A percentile compares a stretch with the other conserved stretches of the same genome.
Conservation (phyloP, 352 stramenopile genomes). For the Pythium vanterpoolii region DNA sequence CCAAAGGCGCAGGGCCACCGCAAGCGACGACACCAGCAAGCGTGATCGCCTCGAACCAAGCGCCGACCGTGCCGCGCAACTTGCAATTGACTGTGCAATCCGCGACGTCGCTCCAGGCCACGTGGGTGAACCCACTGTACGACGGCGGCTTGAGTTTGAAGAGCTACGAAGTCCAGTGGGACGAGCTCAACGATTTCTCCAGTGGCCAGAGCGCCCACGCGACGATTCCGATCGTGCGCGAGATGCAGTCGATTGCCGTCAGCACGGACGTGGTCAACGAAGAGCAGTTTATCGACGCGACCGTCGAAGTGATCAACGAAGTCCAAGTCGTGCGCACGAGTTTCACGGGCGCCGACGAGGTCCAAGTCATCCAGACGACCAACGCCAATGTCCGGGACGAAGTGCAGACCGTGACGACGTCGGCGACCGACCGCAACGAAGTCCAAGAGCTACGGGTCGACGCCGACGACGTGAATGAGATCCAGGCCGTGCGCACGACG, state of each 20-base stretch:
- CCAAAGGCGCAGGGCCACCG: slow-evolving; percentile 56
- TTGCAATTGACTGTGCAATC: slow-evolving; percentile 48
- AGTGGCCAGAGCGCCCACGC: slow-evolving; percentile 68
- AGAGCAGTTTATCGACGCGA: slow-evolving; percentile 92
- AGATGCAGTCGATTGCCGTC: slow-evolving; percentile 88
- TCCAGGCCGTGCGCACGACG: slow-evolving; percentile 86
- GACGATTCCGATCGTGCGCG: slow-evolving; percentile 84
- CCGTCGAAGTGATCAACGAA: slow-evolving; percentile 95
- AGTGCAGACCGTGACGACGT: slow-evolving; percentile 90
- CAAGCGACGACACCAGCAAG: slow-evolving; percentile 37
- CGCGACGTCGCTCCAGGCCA: slow-evolving; percentile 71
- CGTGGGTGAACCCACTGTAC: slow-evolving; percentile 88
- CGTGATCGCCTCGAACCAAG: slow-evolving; percentile 55
- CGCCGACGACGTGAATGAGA: slow-evolving; percentile 89
- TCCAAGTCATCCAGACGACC: slow-evolving; percentile 83
- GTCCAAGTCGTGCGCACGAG: slow-evolving; percentile 91
- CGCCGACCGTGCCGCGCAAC: slow-evolving; percentile 55
- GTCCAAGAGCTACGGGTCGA: slow-evolving; percentile 82
- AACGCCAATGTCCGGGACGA: slow-evolving; percentile 81
- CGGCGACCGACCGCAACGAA: slow-evolving; percentile 90
- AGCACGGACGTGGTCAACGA: slow-evolving; percentile 86
- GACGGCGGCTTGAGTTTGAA: slow-evolving; percentile 89
- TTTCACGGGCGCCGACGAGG: slow-evolving; percentile 83
- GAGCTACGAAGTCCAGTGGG: slow-evolving; percentile 74
- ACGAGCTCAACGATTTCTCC: slow-evolving; percentile 72